Percentiles rank a stretch among this genome's conserved stretches.
These are phyloP conservation scores for Auricularia heimuer DNA, from an alignment of 768 basidiomycete species.

Conservation along the genomic window DNA sequence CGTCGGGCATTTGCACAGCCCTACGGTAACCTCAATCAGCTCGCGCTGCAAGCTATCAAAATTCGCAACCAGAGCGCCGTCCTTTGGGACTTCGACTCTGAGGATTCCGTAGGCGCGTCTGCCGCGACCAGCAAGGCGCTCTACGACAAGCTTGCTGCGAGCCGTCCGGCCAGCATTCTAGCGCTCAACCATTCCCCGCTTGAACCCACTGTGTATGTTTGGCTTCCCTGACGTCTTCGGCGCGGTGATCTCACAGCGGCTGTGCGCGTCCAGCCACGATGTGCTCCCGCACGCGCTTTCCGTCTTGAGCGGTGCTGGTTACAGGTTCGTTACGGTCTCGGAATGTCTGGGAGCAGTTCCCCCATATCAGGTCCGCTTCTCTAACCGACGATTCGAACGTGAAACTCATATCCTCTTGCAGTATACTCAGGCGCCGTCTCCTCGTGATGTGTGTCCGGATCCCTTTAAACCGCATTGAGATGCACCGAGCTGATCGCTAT, in stretches of 20 bases:
- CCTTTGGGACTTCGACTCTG: slow-evolving; percentile 15
- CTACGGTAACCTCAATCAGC: slow-evolving; percentile 33
- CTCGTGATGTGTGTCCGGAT: not conserved
- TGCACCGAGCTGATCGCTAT: not conserved
- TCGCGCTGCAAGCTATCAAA: slow-evolving; percentile 24
- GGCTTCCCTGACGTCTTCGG: not conserved
- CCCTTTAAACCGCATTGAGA: not conserved
- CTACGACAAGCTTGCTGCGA: slow-evolving; percentile 11
- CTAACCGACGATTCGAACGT: not conserved
- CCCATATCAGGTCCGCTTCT: not conserved
- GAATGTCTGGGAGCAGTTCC: slow-evolving; percentile 15
- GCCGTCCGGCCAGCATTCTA: slow-evolving; percentile 12
- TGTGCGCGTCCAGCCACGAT: slow-evolving; percentile 3
- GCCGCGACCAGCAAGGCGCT: slow-evolving; percentile 3
- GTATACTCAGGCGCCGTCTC: not conserved
- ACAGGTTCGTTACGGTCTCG: slow-evolving; percentile 18
- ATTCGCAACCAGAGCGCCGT: slow-evolving; percentile 14
- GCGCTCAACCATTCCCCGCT: slow-evolving; percentile 20
- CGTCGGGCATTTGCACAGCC: slow-evolving; percentile 14
- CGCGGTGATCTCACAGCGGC: not conserved
- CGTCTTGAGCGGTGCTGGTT: slow-evolving; percentile 13
- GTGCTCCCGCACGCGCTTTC: slow-evolving; percentile 17
- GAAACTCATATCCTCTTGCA: not conserved
- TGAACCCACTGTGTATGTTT: slow-evolving; percentile 10
- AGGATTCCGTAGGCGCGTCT: slow-evolving; percentile 11